phyloP scores from a whole-genome alignment of 306 rosid species.

The Coriaria nepalensis region DNA sequence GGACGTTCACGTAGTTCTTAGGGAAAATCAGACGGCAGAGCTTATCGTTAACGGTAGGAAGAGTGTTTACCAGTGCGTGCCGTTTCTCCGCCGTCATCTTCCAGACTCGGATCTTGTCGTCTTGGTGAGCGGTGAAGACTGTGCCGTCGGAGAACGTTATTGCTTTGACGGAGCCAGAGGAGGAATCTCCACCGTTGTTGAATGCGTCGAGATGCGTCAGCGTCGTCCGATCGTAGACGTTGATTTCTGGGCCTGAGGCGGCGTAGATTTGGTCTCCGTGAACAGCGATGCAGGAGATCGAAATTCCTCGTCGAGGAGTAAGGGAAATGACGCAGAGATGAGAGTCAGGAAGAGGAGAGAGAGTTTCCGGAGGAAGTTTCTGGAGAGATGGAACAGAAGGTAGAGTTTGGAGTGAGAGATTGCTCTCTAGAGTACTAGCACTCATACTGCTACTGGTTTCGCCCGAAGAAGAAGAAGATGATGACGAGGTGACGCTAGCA shows the following conservation, averaged over 20 bases:
- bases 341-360: slow-evolving; percentile 21
- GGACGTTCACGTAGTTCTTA: slow-evolving; percentile 46
- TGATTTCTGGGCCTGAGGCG: slow-evolving; percentile 46
- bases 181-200: slow-evolving; percentile 14
- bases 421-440: slow-evolving; percentile 25
- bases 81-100: slow-evolving; percentile 3
- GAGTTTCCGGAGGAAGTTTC: slow-evolving; percentile 27
- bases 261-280: slow-evolving; percentile 46
- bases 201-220: slow-evolving; percentile 24
- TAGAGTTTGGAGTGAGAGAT: slow-evolving; percentile 57
- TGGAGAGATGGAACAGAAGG: slow-evolving; percentile 81
- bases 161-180: slow-evolving; percentile 66
- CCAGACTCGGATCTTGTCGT: slow-evolving; percentile 76
- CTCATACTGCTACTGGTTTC: slow-evolving; percentile 9
- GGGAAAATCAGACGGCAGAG: slow-evolving; percentile 55
- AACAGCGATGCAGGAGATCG: slow-evolving; percentile 53
- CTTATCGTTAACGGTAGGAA: slow-evolving; percentile 68
- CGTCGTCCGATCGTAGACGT: slow-evolving; percentile 45
- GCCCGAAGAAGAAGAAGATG: slow-evolving; percentile 17
- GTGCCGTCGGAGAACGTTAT: slow-evolving; percentile 27
- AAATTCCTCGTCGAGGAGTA: slow-evolving; percentile 24
- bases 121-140: slow-evolving; percentile 68
- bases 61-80: slow-evolving; percentile 29
- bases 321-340: slow-evolving; percentile 30
- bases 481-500: slow-evolving; percentile 2